phyloP scores from a whole-genome alignment of 2,329 filamentous ascomycete species.

The Keithomyces neogunnii region DNA sequence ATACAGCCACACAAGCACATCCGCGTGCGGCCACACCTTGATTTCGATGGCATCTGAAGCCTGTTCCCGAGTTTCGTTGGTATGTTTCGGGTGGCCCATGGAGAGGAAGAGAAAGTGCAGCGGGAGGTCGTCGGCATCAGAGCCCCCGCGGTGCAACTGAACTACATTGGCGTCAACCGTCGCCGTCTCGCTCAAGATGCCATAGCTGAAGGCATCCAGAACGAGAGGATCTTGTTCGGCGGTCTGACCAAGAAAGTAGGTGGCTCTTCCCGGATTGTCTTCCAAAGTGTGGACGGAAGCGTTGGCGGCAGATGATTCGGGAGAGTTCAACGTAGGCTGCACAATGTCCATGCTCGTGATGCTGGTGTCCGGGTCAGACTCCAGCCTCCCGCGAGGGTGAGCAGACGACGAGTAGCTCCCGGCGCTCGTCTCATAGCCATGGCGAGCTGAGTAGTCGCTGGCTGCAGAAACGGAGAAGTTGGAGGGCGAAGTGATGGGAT shows the following conservation, averaged over 20 bases:
- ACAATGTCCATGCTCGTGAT: constrained; percentile 7
- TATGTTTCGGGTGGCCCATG: constrained; percentile 35
- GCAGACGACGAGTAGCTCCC: constrained; percentile 1
- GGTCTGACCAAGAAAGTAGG: constrained; percentile 35
- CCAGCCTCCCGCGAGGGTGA: constrained; percentile 2
- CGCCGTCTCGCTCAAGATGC: constrained; percentile 34
- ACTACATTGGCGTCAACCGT: constrained; percentile 36
- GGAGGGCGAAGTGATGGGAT: constrained; percentile 1
- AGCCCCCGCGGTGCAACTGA: constrained; percentile 30
- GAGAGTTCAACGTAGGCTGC: constrained; percentile 8
- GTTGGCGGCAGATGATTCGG: constrained; percentile 1
- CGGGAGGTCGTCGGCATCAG: constrained; percentile 26
- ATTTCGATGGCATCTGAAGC: constrained; percentile 34
- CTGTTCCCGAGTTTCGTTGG: constrained; percentile 25
- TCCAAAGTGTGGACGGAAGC: constrained; percentile 27
- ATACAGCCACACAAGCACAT: constrained; percentile 33
- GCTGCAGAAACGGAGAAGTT: background rate
- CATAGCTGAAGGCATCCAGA: constrained; percentile 36
- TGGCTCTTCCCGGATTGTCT: constrained; percentile 30
- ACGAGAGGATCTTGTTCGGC: constrained; percentile 39
- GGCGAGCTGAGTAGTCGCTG: constrained; percentile 3
- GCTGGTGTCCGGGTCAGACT: constrained; percentile 1
- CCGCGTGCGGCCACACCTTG: constrained; percentile 30
- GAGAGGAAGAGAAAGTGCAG: constrained; percentile 37
- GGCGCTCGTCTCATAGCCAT: background rate